Base-by-base conservation (phyloP, 176 grass and related monocot species). In the Olyra latifolia region DNA sequence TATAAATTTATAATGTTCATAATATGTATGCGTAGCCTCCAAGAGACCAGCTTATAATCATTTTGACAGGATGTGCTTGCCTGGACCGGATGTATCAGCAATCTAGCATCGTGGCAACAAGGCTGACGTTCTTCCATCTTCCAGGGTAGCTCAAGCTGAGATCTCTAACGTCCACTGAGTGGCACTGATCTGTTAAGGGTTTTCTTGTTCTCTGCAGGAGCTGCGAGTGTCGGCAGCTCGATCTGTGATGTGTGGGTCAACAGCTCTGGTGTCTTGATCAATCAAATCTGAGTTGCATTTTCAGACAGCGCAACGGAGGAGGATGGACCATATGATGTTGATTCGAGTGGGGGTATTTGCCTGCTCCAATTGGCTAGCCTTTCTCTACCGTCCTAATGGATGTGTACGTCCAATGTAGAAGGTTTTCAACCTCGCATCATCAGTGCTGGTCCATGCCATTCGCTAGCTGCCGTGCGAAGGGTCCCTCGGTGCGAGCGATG, bases 211-310 rank as follows among this genome's bases (percentile, higher is more conserved):
- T 57, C 8, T 25, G 19, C 10, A 50, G 44, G 29, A 73, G 24
- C 7, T 15, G 8, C 19, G 28, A 80, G n/a, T 60, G 64, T 82
- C 56, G 41, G 56, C 57, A 85, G 35, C 46, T 57, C 32, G 32
- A 35, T 35, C 41, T 83, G 15, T 28, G 15, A 1, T 44, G 60
- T 64, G 84, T 86, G 61, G 69, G 52, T 86, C 70, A 80, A 81
- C 28, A 48, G 38, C 22, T 15, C 16, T 68, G 57, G 27, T 71
- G 57, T 58, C 56, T 72, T 27, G 40, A 82, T 89, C 56, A 58
- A 65, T 65, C 39, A 65, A 55, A 50, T 28, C 43, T 35, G 54
- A 56, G 59, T 70, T 47, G 14, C 42, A n/a, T 74, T 76, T 89
- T 7, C 25, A 48, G 82, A 69, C 71, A 32, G n/a, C n/a, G n/a